Percentiles rank a stretch among this genome's conserved stretches.
Conservation (phyloP, 2,329 filamentous ascomycete genomes). For the Ceratocystis lukuohia region DNA sequence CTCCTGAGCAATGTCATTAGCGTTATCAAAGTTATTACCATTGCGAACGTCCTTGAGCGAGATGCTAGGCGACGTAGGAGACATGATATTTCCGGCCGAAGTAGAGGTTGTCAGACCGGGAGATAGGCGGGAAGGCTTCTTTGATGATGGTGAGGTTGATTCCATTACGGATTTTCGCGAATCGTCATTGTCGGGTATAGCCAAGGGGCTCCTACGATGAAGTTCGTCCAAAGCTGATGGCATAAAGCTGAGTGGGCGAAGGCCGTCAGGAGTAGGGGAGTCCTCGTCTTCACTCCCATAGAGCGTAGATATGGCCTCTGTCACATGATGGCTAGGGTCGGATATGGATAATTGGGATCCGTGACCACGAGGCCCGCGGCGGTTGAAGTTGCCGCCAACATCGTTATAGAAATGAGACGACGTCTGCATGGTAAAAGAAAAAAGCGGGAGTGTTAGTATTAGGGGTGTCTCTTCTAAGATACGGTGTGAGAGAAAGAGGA, state of each 20-base stretch:
- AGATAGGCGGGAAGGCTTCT: conserved; percentile 30
- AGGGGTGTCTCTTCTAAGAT: background rate
- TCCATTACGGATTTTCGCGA: conserved; percentile 32
- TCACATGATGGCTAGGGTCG: conserved; percentile 86
- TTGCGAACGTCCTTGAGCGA: conserved; percentile 42
- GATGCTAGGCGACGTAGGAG: conserved; percentile 39
- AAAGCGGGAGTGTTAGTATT: conserved; percentile 21
- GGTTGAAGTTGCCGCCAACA: conserved; percentile 43
- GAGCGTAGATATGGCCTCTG: conserved; percentile 80
- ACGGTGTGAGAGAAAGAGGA: background rate
- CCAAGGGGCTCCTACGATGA: conserved; percentile 22
- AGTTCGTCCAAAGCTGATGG: conserved; percentile 17
- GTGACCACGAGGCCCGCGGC: conserved; percentile 39
- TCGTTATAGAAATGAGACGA: conserved; percentile 44
- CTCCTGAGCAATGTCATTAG: conserved; percentile 81
- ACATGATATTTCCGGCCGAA: conserved; percentile 22
- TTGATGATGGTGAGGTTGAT: conserved; percentile 31
- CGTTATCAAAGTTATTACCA: conserved; percentile 70
- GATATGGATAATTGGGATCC: conserved; percentile 53
- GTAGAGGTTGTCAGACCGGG: conserved; percentile 27
- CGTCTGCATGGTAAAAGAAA: conserved; percentile 32
- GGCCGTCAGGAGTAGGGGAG: conserved; percentile 29
- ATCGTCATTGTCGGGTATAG: conserved; percentile 25
- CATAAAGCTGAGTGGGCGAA: conserved; percentile 63
- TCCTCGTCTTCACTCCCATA: conserved; percentile 66